Percentiles rank a stretch among this genome's conserved stretches.
These are phyloP conservation scores for Ambrosiella cleistominuta DNA, from an alignment of 2,329 filamentous ascomycete species.

Conservation along the genomic window DNA sequence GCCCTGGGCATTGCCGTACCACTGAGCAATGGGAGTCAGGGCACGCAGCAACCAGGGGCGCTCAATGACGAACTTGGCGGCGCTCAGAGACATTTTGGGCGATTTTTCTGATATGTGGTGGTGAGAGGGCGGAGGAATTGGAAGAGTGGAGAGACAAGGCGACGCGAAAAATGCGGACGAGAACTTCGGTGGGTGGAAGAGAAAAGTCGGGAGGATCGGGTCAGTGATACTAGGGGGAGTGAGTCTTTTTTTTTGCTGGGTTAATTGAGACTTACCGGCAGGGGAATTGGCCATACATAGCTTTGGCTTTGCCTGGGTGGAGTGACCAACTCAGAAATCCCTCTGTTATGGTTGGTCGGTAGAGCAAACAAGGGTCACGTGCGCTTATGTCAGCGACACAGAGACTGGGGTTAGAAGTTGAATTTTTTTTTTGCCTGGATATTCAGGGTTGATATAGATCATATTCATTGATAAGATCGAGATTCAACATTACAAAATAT, in stretches of 20 bases:
- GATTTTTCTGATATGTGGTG: neutral
- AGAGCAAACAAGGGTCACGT: slow-evolving; percentile 1
- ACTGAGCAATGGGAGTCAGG: slow-evolving; percentile 65
- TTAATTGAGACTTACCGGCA: slow-evolving; percentile 3
- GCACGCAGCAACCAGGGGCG: slow-evolving; percentile 55
- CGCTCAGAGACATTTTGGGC: slow-evolving; percentile 49
- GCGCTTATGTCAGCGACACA: neutral
- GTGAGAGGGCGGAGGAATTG: neutral
- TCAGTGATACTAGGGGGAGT: slow-evolving; percentile 8
- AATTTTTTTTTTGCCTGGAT: slow-evolving; percentile 3
- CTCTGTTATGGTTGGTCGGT: slow-evolving; percentile 7
- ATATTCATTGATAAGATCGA: too few relatives aligned
- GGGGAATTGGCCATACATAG: neutral
- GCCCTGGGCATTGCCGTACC: slow-evolving; percentile 78
- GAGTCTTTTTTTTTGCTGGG: slow-evolving; percentile 5
- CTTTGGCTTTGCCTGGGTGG: slow-evolving; percentile 2
- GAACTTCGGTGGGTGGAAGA: slow-evolving; percentile 1
- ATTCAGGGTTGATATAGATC: slow-evolving; percentile 1
- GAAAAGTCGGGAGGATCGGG: slow-evolving; percentile 12
- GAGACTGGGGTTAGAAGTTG: neutral
- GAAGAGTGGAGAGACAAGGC: neutral
- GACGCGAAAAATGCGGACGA: slow-evolving; percentile 13
- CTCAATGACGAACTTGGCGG: slow-evolving; percentile 59
- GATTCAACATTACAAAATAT: too few relatives aligned
- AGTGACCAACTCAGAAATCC: slow-evolving; percentile 7